These are phyloP conservation scores for Fusarium anthophilum DNA, from an alignment of 2,329 filamentous ascomycete genomes.

Conservation along the genomic window DNA sequence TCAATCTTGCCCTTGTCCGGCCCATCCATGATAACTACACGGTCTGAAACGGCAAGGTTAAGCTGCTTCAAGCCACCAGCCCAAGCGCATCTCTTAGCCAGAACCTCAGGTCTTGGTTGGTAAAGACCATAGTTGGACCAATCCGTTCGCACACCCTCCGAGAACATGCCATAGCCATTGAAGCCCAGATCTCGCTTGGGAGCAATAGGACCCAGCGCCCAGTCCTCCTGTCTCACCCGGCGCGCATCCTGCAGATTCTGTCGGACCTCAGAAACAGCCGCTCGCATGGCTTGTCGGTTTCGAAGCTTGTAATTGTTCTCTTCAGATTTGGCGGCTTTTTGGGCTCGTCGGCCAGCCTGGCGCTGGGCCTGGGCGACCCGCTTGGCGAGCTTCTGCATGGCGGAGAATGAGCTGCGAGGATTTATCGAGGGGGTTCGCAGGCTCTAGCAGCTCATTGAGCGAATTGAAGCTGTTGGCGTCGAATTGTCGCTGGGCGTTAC, in stretches of 20 bases:
- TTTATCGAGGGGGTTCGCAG: constrained; percentile 19
- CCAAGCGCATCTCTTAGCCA: constrained; percentile 61
- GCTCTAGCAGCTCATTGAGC: constrained; percentile 42
- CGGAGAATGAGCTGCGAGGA: constrained; percentile 31
- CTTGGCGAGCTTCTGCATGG: constrained; percentile 77
- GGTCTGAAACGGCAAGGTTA: constrained; percentile 74
- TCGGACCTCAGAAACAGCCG: constrained; percentile 47
- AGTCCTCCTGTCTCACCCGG: constrained; percentile 75
- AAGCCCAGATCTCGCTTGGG: constrained; percentile 78
- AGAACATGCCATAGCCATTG: constrained; percentile 67
- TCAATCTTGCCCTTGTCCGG: constrained; percentile 87
- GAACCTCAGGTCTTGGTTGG: constrained; percentile 46
- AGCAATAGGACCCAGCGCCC: constrained; percentile 79
- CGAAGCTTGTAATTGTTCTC: constrained; percentile 43
- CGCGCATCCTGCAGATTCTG: constrained; percentile 53
- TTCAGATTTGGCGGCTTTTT: constrained; percentile 50
- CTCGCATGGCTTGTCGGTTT: constrained; percentile 45
- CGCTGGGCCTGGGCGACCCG: constrained; percentile 73
- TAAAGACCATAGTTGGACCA: constrained; percentile 47
- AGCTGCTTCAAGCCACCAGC: constrained; percentile 65
- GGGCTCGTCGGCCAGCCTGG: constrained; percentile 63
- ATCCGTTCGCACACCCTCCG: constrained; percentile 50
- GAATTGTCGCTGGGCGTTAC: constrained; percentile 37
- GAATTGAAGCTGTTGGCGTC: constrained; percentile 35
- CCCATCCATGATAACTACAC: constrained; percentile 83